Base-by-base conservation (phyloP, 352 stramenopile species). In the Globisporangium echinulatum region DNA sequence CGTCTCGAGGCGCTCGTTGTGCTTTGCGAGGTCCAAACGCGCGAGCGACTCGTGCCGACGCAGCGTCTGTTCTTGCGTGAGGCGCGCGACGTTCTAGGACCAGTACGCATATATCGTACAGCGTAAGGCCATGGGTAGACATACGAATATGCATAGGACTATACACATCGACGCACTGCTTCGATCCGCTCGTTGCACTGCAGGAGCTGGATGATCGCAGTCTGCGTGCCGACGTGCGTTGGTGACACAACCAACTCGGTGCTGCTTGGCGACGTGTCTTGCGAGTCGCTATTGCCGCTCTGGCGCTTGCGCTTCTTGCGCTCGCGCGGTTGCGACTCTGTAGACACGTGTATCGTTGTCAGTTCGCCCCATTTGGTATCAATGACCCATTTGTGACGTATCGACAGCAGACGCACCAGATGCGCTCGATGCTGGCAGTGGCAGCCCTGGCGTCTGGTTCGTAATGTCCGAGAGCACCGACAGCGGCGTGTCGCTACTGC, bases 381-480 rank as follows among this genome's bases (percentile, higher is more conserved):
- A 25, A 25, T 25, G 25, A 25, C 25, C 25, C 25, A 25, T 25
- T 25, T 2, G 25, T 2, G 25, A 25, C 25, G 25, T 25, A 25
- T 25, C 43, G 43, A 11, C 43, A n/a, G 43, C 11, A 48, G 48
- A 55, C 11, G 59, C 53, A 14, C 25, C 48, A 52, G 25, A 25
- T 25, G 46, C 43, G 4, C 46, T 10, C 5, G 52, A 33, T 9
- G 59, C 42, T 25, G 25, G 25, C 25, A 25, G 25, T 4, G 49
- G 14, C n/a, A 25, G 33, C 8, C 33, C 37, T 5, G 36, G 47
- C 7, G 48, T 37, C 36, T 82, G 69, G 59, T 90, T 90, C n/a
- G 80, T 90, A 47, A 90, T 90, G 52, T 90, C 80, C 0, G 67
- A 62, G 19, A 90, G 54, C 3, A 75, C 74, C 1, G 49, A 39